phyloP scores from a whole-genome alignment of 179 eudicot species.

The Spergularia azorica region DNA sequence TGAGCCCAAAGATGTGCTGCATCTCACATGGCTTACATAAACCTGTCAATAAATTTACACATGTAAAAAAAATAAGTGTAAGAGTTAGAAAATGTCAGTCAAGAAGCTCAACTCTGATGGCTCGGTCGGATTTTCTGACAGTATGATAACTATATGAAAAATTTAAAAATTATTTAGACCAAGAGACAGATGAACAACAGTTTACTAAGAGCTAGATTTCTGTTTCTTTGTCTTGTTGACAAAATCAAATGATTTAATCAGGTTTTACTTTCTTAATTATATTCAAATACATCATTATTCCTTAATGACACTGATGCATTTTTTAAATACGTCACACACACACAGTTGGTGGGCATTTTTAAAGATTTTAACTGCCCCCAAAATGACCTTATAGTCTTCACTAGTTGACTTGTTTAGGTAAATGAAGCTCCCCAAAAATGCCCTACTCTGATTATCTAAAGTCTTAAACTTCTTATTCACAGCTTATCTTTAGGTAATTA shows the following conservation, averaged over 20 bases:
- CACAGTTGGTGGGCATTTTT: conserved; percentile 10
- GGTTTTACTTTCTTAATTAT: conserved; percentile 12
- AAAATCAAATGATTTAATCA: conserved; percentile 26
- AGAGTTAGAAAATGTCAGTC: conserved; percentile 6
- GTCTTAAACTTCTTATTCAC: neutral
- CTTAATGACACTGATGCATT: conserved; percentile 13
- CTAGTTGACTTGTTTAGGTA: conserved; percentile 4
- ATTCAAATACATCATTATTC: conserved; percentile 15
- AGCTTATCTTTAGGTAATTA: too few relatives aligned
- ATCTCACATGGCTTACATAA: conserved; percentile 36
- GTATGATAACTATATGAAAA: conserved; percentile 7
- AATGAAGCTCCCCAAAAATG: neutral
- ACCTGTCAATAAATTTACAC: conserved; percentile 31
- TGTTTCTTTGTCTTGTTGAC: conserved; percentile 32
- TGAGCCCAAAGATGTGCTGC: conserved; percentile 34
- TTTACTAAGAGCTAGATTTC: conserved; percentile 30
- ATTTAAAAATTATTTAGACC: conserved; percentile 5
- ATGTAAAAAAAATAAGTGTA: conserved; percentile 15
- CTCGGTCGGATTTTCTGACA: conserved; percentile 29
- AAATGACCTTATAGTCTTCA: neutral
- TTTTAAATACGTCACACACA: neutral
- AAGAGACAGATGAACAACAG: conserved; percentile 36
- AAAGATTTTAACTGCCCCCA: neutral
- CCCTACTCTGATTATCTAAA: neutral
- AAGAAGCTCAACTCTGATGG: conserved; percentile 11